Percentiles rank a stretch among this genome's conserved stretches.
These are phyloP conservation scores for Cystobasidium tubakii DNA, from an alignment of 768 basidiomycete genomes.

Conservation along the genomic window DNA sequence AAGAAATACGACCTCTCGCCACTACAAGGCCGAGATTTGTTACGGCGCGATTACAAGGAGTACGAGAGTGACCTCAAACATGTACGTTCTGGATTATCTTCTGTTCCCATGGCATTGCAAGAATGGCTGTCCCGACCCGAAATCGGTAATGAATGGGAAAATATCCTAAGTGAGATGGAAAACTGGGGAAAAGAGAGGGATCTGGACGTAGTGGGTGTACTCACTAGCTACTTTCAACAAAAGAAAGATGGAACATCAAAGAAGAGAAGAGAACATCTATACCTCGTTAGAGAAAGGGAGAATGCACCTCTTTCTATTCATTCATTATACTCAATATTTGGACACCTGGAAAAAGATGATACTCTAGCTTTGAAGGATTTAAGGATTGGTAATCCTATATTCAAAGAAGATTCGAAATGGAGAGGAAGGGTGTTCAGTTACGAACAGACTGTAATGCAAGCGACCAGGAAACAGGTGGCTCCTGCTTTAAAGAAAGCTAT, in stretches of 20 bases:
- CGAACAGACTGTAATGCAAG: slow-evolving; percentile 4
- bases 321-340: background rate
- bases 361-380: background rate
- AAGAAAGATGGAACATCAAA: slow-evolving; percentile 13
- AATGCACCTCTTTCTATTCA: background rate
- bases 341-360: slow-evolving; percentile 20
- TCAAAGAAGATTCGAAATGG: background rate
- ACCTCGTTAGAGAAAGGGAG: background rate
- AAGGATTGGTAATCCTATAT: slow-evolving; percentile 17
- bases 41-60: slow-evolving; percentile 93
- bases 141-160: slow-evolving; percentile 43
- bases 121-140: slow-evolving; percentile 52
- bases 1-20: slow-evolving; percentile 67
- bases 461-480: slow-evolving; percentile 31
- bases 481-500: slow-evolving; percentile 35
- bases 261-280: slow-evolving; percentile 28
- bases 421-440: slow-evolving; percentile 1
- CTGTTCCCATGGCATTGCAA: slow-evolving; percentile 67
- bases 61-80: slow-evolving; percentile 58
- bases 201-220: slow-evolving; percentile 67
- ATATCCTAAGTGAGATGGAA: slow-evolving; percentile 51
- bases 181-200: slow-evolving; percentile 64
- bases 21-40: slow-evolving; percentile 66
- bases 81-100: slow-evolving; percentile 69
- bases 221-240: slow-evolving; percentile 54